Evolutionary conservation across 2,329 filamentous ascomycete species (phyloP).

Genomic region (Botryosphaeria dothidea): DNA sequence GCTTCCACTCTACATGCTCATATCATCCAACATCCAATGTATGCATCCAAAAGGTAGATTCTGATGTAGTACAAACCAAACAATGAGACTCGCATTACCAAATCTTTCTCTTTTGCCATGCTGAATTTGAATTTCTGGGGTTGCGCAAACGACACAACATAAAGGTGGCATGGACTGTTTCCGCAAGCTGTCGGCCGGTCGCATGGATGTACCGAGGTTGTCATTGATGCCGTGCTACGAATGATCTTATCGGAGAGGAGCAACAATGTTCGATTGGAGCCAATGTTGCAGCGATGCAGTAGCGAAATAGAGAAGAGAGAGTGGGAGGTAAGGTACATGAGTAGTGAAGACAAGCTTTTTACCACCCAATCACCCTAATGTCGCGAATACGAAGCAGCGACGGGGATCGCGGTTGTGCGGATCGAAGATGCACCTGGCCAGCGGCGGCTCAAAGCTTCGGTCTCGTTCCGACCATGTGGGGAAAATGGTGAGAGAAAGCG

Average conservation of each 20-base stretch:
- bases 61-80: constrained; percentile 3
- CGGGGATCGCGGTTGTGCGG: neutral
- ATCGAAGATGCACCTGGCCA: neutral
- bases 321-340: neutral
- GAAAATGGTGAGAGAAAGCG: neutral
- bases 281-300: neutral
- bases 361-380: neutral
- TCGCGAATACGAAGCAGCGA: constrained; percentile 2
- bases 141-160: neutral
- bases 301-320: neutral
- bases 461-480: too few species aligned
- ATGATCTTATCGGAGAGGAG: neutral
- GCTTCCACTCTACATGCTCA: neutral
- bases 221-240: neutral
- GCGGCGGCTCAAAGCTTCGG: neutral
- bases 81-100: neutral
- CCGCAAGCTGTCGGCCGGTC: neutral
- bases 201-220: constrained; percentile 2
- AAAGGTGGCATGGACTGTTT: neutral
- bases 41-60: constrained; percentile 6
- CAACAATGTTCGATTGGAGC: neutral
- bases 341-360: constrained; percentile 17
- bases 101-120: neutral
- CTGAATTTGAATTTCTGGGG: neutral
- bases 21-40: constrained; percentile 7